Conservation (phyloP, 2,329 filamentous ascomycete genomes). For the Rutstroemia sp. region DNA sequence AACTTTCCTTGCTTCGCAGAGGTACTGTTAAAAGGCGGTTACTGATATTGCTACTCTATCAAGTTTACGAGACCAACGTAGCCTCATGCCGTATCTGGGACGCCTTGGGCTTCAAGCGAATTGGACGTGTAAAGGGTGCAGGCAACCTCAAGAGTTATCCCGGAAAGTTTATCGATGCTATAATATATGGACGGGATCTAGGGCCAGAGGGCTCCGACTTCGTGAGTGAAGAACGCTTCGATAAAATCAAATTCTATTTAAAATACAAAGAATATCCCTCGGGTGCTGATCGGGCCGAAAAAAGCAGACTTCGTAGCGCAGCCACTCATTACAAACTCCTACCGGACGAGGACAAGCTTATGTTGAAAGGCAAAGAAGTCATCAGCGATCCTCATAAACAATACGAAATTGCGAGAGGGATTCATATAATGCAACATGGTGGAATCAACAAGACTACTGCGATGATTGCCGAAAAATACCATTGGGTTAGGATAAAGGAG, state of each 20-base stretch:
- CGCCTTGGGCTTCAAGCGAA: constrained; percentile 65
- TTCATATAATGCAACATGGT: constrained; percentile 72
- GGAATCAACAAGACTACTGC: constrained; percentile 99
- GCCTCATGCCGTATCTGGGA: constrained; percentile 69
- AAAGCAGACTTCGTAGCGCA: constrained; percentile 85
- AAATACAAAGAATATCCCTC: constrained; percentile 90
- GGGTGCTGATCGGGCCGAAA: constrained; percentile 89
- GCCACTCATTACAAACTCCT: constrained; percentile 90
- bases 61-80: constrained; percentile 65
- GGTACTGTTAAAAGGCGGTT: no score
- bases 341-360: constrained; percentile 58
- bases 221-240: constrained; percentile 91
- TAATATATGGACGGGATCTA: constrained; percentile 54
- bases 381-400: constrained; percentile 84
- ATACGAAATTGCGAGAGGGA: constrained; percentile 75
- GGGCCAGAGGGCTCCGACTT: constrained; percentile 65
- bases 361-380: constrained; percentile 97
- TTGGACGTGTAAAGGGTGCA: constrained; percentile 54
- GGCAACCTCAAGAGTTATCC: constrained; percentile 45
- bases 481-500: constrained; percentile 98
- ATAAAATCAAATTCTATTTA: constrained; percentile 97
- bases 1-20: no score
- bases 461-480: constrained; percentile 85
- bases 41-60: no score
- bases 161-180: constrained; percentile 47